A percentile compares a stretch with the other conserved stretches of the same genome.
Evolutionary conservation across 2,329 filamentous ascomycete genomes (phyloP).

Genomic region (Talaromyces atroroseus): DNA sequence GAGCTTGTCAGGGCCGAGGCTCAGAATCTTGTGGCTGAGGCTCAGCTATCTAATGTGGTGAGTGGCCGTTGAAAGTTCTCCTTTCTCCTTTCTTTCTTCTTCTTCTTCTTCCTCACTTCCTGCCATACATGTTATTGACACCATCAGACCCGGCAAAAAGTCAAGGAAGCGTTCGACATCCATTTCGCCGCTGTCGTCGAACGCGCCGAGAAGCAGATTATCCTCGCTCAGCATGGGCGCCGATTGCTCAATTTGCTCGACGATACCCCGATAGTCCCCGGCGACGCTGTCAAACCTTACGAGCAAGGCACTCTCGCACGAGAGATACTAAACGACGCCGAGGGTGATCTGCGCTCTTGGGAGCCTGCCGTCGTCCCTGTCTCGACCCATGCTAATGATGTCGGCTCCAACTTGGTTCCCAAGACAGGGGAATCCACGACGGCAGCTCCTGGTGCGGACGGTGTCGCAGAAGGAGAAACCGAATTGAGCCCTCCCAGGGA

Average conservation of each 20-base stretch:
- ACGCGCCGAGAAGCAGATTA: constrained; percentile 92
- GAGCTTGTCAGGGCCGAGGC: constrained; percentile 94
- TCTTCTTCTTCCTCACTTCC: too few species aligned
- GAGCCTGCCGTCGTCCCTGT: constrained; percentile 52
- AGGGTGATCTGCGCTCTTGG: constrained; percentile 81
- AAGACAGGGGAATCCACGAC: constrained; percentile 5
- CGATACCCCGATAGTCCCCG: constrained; percentile 82
- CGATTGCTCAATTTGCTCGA: constrained; percentile 80
- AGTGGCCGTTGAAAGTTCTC: constrained; percentile 29
- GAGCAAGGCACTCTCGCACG: constrained; percentile 62
- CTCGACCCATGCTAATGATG: constrained; percentile 41
- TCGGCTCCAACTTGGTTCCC: constrained; percentile 41
- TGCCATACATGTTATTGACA: neutral
- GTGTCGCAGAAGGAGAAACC: neutral
- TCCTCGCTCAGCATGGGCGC: constrained; percentile 85
- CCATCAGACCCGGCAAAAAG: constrained; percentile 77
- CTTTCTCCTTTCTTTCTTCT: neutral
- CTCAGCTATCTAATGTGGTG: constrained; percentile 91
- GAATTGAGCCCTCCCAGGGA: neutral
- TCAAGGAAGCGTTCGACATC: constrained; percentile 88
- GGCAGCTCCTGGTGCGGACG: neutral
- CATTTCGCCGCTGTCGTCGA: constrained; percentile 91
- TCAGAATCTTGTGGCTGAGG: constrained; percentile 91
- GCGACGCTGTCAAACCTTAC: constrained; percentile 69
- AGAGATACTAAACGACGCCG: constrained; percentile 85